Evolutionary conservation across 176 grass and related monocot species (phyloP).

Genomic region (Tillandsia fasciculata): DNA sequence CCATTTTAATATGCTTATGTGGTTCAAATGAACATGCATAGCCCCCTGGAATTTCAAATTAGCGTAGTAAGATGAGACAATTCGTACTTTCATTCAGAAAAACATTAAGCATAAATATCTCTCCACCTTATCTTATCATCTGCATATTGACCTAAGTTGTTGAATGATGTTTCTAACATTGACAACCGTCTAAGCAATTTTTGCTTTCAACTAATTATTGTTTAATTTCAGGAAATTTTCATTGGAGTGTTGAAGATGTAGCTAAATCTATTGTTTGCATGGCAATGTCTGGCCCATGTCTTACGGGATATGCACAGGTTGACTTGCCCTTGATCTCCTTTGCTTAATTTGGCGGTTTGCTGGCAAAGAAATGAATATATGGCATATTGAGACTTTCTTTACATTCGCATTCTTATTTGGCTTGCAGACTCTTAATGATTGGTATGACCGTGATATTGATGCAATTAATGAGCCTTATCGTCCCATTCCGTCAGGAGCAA

Average conservation of each 20-base stretch:
- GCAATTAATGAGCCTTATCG: conserved; percentile 99
- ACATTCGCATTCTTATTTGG: conserved; percentile 11
- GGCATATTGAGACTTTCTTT: conserved; percentile 27
- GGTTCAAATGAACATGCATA: too few relatives aligned
- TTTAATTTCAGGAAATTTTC: conserved; percentile 77
- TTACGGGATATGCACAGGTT: conserved; percentile 95
- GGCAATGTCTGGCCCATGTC: conserved; percentile 93
- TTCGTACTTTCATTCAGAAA: too few relatives aligned
- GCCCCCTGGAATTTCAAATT: neutral
- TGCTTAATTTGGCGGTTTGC: conserved; percentile 1
- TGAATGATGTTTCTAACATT: too few relatives aligned
- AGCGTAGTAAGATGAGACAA: neutral
- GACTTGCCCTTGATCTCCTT: neutral
- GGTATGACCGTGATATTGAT: conserved; percentile 96
- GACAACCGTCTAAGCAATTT: neutral
- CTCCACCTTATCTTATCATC: too few relatives aligned
- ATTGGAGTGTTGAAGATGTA: conserved; percentile 92
- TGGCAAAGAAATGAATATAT: conserved; percentile 10
- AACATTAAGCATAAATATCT: too few relatives aligned
- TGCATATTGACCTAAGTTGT: too few relatives aligned
- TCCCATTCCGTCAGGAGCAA: conserved; percentile 94
- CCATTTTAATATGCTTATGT: too few relatives aligned
- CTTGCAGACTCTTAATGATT: conserved; percentile 90
- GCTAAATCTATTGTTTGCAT: conserved; percentile 94
- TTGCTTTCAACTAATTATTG: conserved; percentile 4